Conservation (phyloP, 1,284 basidiomycete species). For the Cystobasidiaceae sp. region DNA sequence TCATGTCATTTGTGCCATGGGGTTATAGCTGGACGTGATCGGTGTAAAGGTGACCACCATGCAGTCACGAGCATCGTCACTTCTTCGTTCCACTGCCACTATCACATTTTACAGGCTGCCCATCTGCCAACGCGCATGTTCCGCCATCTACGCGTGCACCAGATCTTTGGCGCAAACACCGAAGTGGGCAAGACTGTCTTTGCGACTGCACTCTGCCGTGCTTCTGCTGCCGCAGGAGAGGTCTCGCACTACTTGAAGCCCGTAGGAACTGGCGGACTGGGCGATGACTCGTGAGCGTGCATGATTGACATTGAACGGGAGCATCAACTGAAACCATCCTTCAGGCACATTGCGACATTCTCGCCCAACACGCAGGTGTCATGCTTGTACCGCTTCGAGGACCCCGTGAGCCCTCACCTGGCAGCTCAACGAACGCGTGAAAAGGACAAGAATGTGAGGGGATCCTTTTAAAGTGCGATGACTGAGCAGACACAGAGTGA, state of each 20-base stretch:
- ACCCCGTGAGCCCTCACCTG: conserved; percentile 89
- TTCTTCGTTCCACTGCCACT: too few relatives aligned
- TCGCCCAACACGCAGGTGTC: conserved; percentile 56
- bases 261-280: conserved; percentile 75
- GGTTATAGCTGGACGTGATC: too few relatives aligned
- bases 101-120: too few relatives aligned
- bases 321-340: conserved; percentile 12
- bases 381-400: conserved; percentile 76
- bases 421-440: conserved; percentile 64
- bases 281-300: conserved; percentile 77
- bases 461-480: too few relatives aligned
- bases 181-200: conserved; percentile 89
- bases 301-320: too few relatives aligned
- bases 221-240: conserved; percentile 52
- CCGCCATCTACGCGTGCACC: conserved; percentile 74
- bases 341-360: conserved; percentile 66
- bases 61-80: too few relatives aligned
- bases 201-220: conserved; percentile 71
- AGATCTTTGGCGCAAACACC: conserved; percentile 86
- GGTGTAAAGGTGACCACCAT: too few relatives aligned
- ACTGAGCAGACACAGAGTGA: too few relatives aligned
- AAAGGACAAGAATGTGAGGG: conserved; percentile 29
- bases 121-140: too few relatives aligned
- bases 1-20: not conserved
- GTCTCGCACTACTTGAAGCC: conserved; percentile 80